Evolutionary conservation across 306 rosid genomes (phyloP), one percentile per base, ranked within the genome.

Genomic region (Trichosanthes truncata): DNA sequence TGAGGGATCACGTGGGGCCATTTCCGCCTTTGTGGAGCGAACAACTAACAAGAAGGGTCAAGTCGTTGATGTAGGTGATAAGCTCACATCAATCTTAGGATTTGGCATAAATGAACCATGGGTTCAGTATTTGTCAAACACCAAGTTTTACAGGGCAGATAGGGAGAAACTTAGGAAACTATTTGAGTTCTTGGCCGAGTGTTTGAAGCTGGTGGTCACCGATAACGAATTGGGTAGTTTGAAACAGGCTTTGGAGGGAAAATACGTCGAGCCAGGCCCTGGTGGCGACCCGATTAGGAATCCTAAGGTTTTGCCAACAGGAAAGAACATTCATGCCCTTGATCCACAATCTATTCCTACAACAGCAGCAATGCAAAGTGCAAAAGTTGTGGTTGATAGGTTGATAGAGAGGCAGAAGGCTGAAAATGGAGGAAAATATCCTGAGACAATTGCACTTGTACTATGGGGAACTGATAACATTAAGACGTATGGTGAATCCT

Each of bases 381-480:
- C 93, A 29, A 87, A 82, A 74, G 51, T 89, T 35, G 90, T 89
- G 57, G 93, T 89, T 68, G 93, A 89, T 5, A 85, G 93, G 77
- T 80, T 89, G 71, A 69, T 89, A 65, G 93, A 87, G 88, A 87
- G 90, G 85, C 90, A 89, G 84, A 89, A 87, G 86, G 61, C n/a
- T 57, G 89, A 87, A 20, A 89, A 89, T 38, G 93, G 88, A 12
- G 93, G 90, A 55, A 89, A 85, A 65, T 93, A 88, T 85, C 99
- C 99, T 0, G 99, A 96, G 87, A 96, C 98, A 5, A 53, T 96
- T 74, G 99, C 99, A 38, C 97, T 96, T 67, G 99, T 96, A 53
- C 77, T 96, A 81, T 93, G 99, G 99, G 99, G 99, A 83, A 96
- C 99, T 3, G 99, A 96, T 86, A 96, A 96, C 78, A 96, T 96